phyloP scores from a whole-genome alignment of 2,329 filamentous ascomycete genomes.

The Trichoderma sp. region DNA sequence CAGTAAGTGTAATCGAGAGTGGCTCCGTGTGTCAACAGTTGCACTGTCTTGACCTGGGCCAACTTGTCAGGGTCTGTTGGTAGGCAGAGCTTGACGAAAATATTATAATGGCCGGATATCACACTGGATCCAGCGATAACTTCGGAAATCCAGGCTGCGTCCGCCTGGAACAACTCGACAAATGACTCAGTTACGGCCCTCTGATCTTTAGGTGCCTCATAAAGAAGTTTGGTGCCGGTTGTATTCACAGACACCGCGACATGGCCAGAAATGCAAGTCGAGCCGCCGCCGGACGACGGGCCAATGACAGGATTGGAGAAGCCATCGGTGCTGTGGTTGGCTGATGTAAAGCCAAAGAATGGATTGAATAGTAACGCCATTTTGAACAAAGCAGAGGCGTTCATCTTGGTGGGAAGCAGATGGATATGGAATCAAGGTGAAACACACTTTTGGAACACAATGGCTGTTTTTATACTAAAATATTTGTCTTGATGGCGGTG shows the following conservation, averaged over 20 bases:
- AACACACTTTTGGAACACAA: background rate
- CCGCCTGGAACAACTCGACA: background rate
- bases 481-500: background rate
- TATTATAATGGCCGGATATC: background rate
- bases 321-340: background rate
- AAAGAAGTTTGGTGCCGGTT: background rate
- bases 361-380: background rate
- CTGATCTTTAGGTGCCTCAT: background rate
- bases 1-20: conserved; percentile 10
- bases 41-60: conserved; percentile 1
- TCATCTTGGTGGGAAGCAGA: background rate
- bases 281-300: background rate
- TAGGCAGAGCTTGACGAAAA: conserved; percentile 9
- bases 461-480: background rate
- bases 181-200: background rate
- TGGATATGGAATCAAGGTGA: background rate
- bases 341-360: background rate
- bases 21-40: conserved; percentile 2
- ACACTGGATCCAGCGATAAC: background rate
- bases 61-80: background rate
- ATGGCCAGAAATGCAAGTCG: conserved; percentile 5
- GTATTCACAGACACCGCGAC: background rate
- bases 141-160: background rate
- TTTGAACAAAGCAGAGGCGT: background rate
- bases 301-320: background rate